Evolutionary conservation across 208 protist species (phyloP), one percentile per base, ranked within the genome.

Genomic region (Acanthamoeba royreba): DNA sequence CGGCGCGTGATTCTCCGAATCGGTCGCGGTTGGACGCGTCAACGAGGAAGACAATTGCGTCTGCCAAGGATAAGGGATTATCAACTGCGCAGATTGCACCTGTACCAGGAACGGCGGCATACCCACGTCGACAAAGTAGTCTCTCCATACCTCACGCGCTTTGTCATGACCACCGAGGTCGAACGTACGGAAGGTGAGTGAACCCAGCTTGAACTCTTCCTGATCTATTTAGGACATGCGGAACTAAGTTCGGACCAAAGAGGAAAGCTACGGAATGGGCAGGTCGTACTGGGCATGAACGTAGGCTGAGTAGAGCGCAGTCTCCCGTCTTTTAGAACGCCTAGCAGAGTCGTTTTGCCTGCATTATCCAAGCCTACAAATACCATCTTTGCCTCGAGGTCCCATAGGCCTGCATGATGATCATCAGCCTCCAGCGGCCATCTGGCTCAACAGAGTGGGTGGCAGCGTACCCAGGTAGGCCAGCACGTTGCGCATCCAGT

Each of bases 321-420:
- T 42, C 97, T 94, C 85, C 97, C 97, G 91, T 98, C 96, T 87
- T 98, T 98, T 2, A 99, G 93, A 83, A 98, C 96, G 93, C 99
- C 99, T 22, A 99, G 96, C 2, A 99, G 97, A 7, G 99, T 99
- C 7, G 99, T 99, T 96, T 99, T 99, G 49, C 99, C 99, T 11
- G 99, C 99, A 96, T 99, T 99, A 96, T 99, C 99, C 28, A 99
- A 97, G 22, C 99, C 99, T 22, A 99, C 98, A 96, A 99, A 99
- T 4, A 99, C 96, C 61, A 99, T 99, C 93, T 98, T 98, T 38
- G 96, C 98, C 17, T 94, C 95, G 92, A 99, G 99, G 72, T 97
- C 95, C 25, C 93, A 96, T 19, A 98, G 94, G 19, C 98, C 98
- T 96, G 90, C 28, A 11, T 25, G 47, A 22, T 40, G 15, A 58